Conservation (phyloP, 495 filamentous ascomycete genomes). For the Penicillium desertorum region DNA sequence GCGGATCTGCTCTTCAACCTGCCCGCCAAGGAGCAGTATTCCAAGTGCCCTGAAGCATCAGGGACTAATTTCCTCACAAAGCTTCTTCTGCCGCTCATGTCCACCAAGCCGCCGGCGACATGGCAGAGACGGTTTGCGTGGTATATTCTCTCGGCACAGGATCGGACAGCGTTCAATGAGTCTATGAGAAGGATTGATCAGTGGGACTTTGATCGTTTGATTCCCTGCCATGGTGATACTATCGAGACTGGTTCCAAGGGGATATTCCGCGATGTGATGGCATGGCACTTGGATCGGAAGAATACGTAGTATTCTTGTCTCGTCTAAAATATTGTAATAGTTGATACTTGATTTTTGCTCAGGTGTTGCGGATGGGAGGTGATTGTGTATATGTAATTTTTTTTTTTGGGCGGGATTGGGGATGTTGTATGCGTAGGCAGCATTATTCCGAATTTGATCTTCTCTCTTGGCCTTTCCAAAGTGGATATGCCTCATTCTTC, state of each 20-base stretch:
- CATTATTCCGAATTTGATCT: conserved; percentile 1
- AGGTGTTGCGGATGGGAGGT: background rate
- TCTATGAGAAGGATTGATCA: conserved; percentile 64
- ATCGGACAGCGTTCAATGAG: conserved; percentile 67
- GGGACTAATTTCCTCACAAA: conserved; percentile 61
- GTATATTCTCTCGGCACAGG: conserved; percentile 64
- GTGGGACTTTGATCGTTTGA: conserved; percentile 86
- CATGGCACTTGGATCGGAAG: conserved; percentile 71
- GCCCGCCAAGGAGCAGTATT: conserved; percentile 86
- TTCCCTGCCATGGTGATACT: conserved; percentile 93
- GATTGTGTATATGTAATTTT: conserved; percentile 1
- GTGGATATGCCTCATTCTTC: background rate
- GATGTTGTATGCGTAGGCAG: conserved; percentile 6
- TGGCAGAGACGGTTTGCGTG: conserved; percentile 81
- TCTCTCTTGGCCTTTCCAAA: conserved; percentile 3
- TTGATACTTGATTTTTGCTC: background rate
- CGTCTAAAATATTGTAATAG: background rate
- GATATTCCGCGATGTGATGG: conserved; percentile 78
- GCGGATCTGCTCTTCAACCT: conserved; percentile 92
- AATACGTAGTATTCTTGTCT: conserved; percentile 11
- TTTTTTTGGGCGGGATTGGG: background rate
- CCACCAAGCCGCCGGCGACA: conserved; percentile 55
- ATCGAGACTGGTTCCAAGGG: conserved; percentile 74
- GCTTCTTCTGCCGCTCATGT: conserved; percentile 60
- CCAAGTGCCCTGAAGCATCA: conserved; percentile 53